A percentile compares a stretch with the other conserved stretches of the same genome.
These are phyloP conservation scores for Orbilia javanica DNA, from an alignment of 2,329 filamentous ascomycete genomes.

Conservation along the genomic window DNA sequence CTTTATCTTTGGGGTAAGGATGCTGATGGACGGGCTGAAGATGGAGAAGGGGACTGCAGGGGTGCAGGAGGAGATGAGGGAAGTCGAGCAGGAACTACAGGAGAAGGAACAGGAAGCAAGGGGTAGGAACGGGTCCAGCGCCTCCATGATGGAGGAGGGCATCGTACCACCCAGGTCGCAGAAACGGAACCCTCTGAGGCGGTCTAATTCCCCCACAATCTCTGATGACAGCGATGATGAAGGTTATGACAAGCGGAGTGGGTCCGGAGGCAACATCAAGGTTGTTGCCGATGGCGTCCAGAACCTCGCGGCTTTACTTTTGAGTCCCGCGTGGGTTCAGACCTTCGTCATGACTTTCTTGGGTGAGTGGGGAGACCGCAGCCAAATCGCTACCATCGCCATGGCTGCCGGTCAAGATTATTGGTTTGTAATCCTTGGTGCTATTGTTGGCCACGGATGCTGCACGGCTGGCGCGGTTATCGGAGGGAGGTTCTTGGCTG, in stretches of 20 bases:
- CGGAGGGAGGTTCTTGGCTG: slow-evolving; percentile 91
- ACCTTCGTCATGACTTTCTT: slow-evolving; percentile 99
- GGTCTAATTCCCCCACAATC: slow-evolving; percentile 55
- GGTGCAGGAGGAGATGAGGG: slow-evolving; percentile 85
- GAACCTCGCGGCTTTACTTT: slow-evolving; percentile 86
- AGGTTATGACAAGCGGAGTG: slow-evolving; percentile 62
- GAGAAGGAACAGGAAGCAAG: slow-evolving; percentile 60
- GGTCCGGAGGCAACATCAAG: slow-evolving; percentile 64
- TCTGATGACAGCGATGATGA: slow-evolving; percentile 55
- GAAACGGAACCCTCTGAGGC: slow-evolving; percentile 47
- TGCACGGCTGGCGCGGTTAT: slow-evolving; percentile 94
- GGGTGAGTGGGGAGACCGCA: slow-evolving; percentile 97
- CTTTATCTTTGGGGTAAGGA: slow-evolving; percentile 85
- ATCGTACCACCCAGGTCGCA: slow-evolving; percentile 41
- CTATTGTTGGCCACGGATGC: slow-evolving; percentile 84
- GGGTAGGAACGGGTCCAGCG: slow-evolving; percentile 55
- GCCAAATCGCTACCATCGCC: slow-evolving; percentile 97
- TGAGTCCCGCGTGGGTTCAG: slow-evolving; percentile 97
- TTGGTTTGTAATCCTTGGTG: slow-evolving; percentile 96
- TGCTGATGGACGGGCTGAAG: slow-evolving; percentile 85
- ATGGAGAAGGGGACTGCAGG: slow-evolving; percentile 92
- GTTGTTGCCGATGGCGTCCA: slow-evolving; percentile 74
- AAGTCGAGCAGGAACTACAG: slow-evolving; percentile 76
- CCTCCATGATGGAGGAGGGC: slow-evolving; percentile 56
- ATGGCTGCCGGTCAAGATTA: slow-evolving; percentile 99